These are phyloP conservation scores for Geotrichum carabidarum DNA, from an alignment of 1,139 yeast genomes.

Conservation along the genomic window DNA sequence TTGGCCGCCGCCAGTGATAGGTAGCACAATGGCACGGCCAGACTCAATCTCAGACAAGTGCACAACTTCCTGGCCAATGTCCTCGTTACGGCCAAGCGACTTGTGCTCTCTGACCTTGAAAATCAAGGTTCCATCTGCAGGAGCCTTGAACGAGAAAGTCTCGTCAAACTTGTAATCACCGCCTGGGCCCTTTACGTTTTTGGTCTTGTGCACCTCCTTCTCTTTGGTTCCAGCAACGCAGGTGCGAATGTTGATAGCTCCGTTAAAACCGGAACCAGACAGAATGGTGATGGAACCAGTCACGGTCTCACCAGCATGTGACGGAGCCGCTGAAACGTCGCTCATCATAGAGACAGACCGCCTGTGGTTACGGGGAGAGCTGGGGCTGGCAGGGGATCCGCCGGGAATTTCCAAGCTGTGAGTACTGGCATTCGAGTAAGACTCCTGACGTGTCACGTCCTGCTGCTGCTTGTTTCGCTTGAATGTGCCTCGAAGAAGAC, in stretches of 20 bases:
- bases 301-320: slow-evolving; percentile 18
- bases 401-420: not conserved
- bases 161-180: slow-evolving; percentile 57
- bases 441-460: slow-evolving; percentile 9
- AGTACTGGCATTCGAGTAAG: not conserved
- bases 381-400: not conserved
- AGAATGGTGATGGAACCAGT: slow-evolving; percentile 31
- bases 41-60: slow-evolving; percentile 27
- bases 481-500: slow-evolving; percentile 13
- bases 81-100: slow-evolving; percentile 65
- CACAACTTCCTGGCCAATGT: slow-evolving; percentile 51
- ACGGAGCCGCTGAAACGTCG: slow-evolving; percentile 22
- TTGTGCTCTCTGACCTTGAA: slow-evolving; percentile 65
- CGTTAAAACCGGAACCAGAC: slow-evolving; percentile 31
- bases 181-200: slow-evolving; percentile 48
- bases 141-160: slow-evolving; percentile 60
- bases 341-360: slow-evolving; percentile 22
- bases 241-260: slow-evolving; percentile 33
- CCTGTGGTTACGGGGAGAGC: not conserved
- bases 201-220: slow-evolving; percentile 63
- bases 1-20: slow-evolving; percentile 28
- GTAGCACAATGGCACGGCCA: slow-evolving; percentile 29
- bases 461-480: slow-evolving; percentile 4
- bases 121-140: slow-evolving; percentile 53
- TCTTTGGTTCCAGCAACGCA: slow-evolving; percentile 33